Conservation (phyloP, 2,329 filamentous ascomycete species). For the Camptophora hylomeconis region DNA sequence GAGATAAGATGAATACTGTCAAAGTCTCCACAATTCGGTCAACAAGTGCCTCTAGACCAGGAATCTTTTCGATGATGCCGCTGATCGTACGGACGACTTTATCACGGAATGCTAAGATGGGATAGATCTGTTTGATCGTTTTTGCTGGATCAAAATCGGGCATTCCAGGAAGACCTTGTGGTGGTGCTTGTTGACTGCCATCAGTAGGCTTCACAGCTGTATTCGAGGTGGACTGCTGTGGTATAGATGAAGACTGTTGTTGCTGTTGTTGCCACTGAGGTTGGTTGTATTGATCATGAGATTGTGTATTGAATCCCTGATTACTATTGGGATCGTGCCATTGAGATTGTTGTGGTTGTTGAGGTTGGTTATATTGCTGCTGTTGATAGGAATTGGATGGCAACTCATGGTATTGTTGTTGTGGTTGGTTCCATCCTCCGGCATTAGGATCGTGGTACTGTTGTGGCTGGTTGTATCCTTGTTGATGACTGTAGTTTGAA, state of each 20-base stretch:
- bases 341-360: constrained; percentile 9
- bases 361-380: constrained; percentile 2
- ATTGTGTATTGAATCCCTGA: too few species aligned
- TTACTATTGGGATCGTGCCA: constrained; percentile 11
- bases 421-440: too few species aligned
- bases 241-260: constrained; percentile 1
- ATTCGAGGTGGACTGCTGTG: constrained; percentile 2
- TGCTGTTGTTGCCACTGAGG: constrained; percentile 4
- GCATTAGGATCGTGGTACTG: too few species aligned
- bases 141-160: constrained; percentile 67
- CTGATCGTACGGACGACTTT: constrained; percentile 82
- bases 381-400: constrained; percentile 4
- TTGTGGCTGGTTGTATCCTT: constrained; percentile 1
- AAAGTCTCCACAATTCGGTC: constrained; percentile 90
- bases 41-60: constrained; percentile 74
- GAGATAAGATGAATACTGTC: constrained; percentile 79
- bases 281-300: constrained; percentile 4
- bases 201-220: neutral
- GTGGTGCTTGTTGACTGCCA: constrained; percentile 27
- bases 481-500: too few species aligned
- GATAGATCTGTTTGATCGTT: constrained; percentile 73
- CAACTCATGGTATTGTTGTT: constrained; percentile 1
- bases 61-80: constrained; percentile 77
- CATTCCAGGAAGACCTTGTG: constrained; percentile 56
- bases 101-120: constrained; percentile 86